These are phyloP conservation scores for Yarrowia sp. DNA, from an alignment of 805 yeast species.

Conservation along the genomic window DNA sequence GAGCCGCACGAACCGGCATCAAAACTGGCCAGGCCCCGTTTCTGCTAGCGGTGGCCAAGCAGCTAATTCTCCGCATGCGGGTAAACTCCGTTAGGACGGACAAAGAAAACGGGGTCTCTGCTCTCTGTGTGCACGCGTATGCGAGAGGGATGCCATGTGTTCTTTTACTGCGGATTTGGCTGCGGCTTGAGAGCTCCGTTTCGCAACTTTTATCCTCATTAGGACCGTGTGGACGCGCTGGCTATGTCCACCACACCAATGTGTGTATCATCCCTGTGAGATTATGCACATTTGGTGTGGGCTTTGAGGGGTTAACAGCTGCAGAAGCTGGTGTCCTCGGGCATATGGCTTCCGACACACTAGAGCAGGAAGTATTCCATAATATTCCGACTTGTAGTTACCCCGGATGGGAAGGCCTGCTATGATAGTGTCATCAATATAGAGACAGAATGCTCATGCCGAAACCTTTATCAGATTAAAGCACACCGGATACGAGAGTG, in stretches of 20 bases:
- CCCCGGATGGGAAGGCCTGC: no score
- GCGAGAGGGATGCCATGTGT: not conserved
- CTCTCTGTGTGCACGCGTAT: not conserved
- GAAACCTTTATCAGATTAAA: no score
- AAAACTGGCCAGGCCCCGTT: not conserved
- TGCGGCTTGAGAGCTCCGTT: not conserved
- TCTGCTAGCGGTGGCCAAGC: not conserved
- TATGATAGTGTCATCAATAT: no score
- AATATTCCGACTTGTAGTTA: no score
- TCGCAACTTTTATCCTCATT: not conserved
- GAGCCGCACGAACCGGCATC: slow-evolving; percentile 27
- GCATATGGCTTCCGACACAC: slow-evolving; percentile 7
- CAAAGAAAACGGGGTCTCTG: no score
- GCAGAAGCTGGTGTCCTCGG: not conserved
- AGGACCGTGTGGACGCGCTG: not conserved
- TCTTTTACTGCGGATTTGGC: not conserved
- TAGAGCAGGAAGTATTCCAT: not conserved
- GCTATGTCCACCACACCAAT: not conserved
- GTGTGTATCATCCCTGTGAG: not conserved
- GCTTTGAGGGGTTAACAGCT: not conserved
- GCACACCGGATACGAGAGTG: no score
- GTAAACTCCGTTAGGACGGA: no score
- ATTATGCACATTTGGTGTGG: slow-evolving; percentile 7
- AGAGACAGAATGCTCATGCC: no score
- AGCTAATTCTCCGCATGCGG: no score